Evolutionary conservation across 2,329 filamentous ascomycete genomes (phyloP).

Genomic region (Sporothrix curviconia): DNA sequence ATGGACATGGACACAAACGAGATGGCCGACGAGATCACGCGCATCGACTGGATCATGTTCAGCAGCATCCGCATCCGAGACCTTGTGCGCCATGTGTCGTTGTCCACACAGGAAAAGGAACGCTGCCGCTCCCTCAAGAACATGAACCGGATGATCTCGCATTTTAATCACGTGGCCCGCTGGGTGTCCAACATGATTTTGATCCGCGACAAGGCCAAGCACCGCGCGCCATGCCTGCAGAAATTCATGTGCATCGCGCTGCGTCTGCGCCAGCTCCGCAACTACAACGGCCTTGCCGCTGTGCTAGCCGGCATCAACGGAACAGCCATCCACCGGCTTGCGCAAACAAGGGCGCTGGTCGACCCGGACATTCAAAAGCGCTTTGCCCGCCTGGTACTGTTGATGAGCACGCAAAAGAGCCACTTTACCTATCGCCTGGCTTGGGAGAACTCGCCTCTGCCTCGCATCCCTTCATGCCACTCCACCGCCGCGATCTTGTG

Average conservation of each 20-base stretch:
- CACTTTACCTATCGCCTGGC: slow-evolving; percentile 94
- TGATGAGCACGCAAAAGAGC: slow-evolving; percentile 90
- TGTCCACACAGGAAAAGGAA: slow-evolving; percentile 64
- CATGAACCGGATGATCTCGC: slow-evolving; percentile 88
- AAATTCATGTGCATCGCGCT: slow-evolving; percentile 90
- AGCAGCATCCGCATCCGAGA: slow-evolving; percentile 89
- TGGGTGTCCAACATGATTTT: slow-evolving; percentile 81
- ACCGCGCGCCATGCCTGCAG: slow-evolving; percentile 82
- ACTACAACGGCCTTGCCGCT: slow-evolving; percentile 94
- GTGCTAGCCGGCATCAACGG: slow-evolving; percentile 89
- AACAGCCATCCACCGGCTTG: slow-evolving; percentile 74
- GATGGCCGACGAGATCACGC: slow-evolving; percentile 83
- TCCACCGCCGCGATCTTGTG: slow-evolving; percentile 83
- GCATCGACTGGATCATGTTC: slow-evolving; percentile 98
- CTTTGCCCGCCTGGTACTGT: slow-evolving; percentile 78
- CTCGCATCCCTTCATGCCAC: slow-evolving; percentile 86
- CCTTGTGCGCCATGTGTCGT: slow-evolving; percentile 81
- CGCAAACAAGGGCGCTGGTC: slow-evolving; percentile 72
- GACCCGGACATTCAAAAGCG: slow-evolving; percentile 67
- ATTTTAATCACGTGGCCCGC: slow-evolving; percentile 80
- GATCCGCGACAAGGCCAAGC: slow-evolving; percentile 90
- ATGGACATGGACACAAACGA: slow-evolving; percentile 82
- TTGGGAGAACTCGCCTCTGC: slow-evolving; percentile 89
- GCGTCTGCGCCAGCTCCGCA: slow-evolving; percentile 84
- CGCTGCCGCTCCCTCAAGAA: slow-evolving; percentile 72